Conservation (phyloP, 257 asterid genomes). For the Paulownia fortunei region DNA sequence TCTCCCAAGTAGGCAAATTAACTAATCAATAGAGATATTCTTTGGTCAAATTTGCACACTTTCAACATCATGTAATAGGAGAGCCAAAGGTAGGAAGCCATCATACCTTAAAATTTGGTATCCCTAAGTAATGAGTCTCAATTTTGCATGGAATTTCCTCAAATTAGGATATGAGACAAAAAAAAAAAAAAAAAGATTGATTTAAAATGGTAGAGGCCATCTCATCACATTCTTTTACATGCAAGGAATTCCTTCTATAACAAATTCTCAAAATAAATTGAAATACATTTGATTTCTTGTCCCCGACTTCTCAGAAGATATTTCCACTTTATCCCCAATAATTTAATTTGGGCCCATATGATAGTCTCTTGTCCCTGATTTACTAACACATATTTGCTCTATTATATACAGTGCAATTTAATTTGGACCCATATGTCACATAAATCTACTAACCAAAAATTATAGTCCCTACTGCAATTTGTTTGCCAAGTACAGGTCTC, state of each 20-base stretch:
- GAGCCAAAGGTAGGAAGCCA: background rate
- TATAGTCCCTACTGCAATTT: background rate
- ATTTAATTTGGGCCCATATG: no score
- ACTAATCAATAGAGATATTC: background rate
- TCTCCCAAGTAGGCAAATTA: background rate
- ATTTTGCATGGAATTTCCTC: background rate
- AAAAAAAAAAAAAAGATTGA: no score
- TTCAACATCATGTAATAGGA: background rate
- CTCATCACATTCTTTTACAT: background rate
- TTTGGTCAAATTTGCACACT: background rate
- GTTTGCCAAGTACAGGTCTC: background rate
- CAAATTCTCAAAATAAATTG: background rate
- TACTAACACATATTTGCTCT: background rate
- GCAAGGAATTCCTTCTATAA: background rate
- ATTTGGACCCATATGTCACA: slow-evolving; percentile 2
- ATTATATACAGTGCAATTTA: background rate
- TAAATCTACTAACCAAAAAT: background rate
- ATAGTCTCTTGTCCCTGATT: background rate
- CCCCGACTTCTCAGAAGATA: background rate
- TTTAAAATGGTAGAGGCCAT: background rate
- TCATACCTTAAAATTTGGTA: background rate
- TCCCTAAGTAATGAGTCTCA: background rate
- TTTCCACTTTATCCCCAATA: background rate
- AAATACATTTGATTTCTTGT: background rate
- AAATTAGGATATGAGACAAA: background rate